These are phyloP conservation scores for Fusarium secorum DNA, from an alignment of 2,329 filamentous ascomycete species.

Conservation along the genomic window DNA sequence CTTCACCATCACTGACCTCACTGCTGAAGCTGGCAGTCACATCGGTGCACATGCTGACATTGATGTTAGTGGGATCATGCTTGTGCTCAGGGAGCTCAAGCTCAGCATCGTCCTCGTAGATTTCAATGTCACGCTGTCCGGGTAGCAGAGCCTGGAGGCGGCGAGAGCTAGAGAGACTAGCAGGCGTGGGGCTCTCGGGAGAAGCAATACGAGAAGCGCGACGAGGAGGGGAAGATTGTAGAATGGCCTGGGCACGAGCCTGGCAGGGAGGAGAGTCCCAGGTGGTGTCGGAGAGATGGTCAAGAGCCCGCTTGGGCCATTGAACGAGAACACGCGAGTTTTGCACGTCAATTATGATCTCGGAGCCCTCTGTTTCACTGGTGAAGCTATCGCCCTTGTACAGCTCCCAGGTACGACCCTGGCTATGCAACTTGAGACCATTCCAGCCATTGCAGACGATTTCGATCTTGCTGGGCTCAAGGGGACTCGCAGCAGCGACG, in stretches of 20 bases:
- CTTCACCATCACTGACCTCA: slow-evolving; percentile 63
- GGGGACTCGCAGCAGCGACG: slow-evolving; percentile 70
- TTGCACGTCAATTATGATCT: slow-evolving; percentile 95
- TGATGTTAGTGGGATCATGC: slow-evolving; percentile 38
- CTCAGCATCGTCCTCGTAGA: slow-evolving; percentile 81
- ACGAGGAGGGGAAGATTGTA: slow-evolving; percentile 70
- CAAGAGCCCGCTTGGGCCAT: slow-evolving; percentile 75
- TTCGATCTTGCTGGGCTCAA: slow-evolving; percentile 81
- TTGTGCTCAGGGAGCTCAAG: slow-evolving; percentile 51
- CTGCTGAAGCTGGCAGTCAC: slow-evolving; percentile 63
- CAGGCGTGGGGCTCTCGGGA: slow-evolving; percentile 73
- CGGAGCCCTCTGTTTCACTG: slow-evolving; percentile 84
- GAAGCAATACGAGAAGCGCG: slow-evolving; percentile 68
- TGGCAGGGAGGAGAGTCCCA: slow-evolving; percentile 70
- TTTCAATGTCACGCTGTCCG: slow-evolving; percentile 61
- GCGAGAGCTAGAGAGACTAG: slow-evolving; percentile 52
- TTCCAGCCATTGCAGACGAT: slow-evolving; percentile 97
- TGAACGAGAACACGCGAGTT: slow-evolving; percentile 87
- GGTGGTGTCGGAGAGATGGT: slow-evolving; percentile 69
- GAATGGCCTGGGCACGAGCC: slow-evolving; percentile 47
- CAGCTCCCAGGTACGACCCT: slow-evolving; percentile 85
- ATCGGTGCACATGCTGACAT: slow-evolving; percentile 60
- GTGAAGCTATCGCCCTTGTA: slow-evolving; percentile 88
- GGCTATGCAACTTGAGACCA: slow-evolving; percentile 89
- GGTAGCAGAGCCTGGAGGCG: slow-evolving; percentile 56